Conservation (phyloP, 129 eudicot species). For the Chrysanthemum seticuspe region DNA sequence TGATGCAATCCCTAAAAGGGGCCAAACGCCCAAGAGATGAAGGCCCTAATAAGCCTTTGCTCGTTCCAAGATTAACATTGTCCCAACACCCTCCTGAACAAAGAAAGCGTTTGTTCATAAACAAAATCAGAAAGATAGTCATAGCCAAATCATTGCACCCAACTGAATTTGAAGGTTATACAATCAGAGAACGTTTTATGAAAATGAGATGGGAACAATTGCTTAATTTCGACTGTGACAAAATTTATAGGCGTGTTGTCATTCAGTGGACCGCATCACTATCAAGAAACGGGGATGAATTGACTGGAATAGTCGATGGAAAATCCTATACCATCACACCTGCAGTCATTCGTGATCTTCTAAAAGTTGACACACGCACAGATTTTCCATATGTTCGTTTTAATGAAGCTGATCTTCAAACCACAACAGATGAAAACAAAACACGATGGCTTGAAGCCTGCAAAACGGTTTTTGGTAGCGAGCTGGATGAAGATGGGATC, state of each 20-base stretch:
- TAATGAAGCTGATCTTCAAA: background rate
- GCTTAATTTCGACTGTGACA: conserved; percentile 6
- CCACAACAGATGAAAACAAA: background rate
- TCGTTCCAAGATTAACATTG: conserved; percentile 5
- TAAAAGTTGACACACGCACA: background rate
- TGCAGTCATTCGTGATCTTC: background rate
- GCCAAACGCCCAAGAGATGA: background rate
- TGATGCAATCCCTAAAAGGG: background rate
- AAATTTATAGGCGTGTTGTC: conserved; percentile 1
- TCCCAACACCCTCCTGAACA: conserved; percentile 1
- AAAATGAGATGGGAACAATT: conserved; percentile 12
- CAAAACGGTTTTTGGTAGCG: background rate
- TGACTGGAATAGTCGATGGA: conserved; percentile 1
- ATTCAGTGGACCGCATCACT: conserved; percentile 7
- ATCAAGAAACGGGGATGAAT: conserved; percentile 5
- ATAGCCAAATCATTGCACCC: background rate
- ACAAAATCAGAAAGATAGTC: background rate
- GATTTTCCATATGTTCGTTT: conserved; percentile 1
- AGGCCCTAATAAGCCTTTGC: background rate
- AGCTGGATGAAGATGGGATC: background rate
- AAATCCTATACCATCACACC: background rate
- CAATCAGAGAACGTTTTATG: conserved; percentile 9
- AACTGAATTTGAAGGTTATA: conserved; percentile 14
- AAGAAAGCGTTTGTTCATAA: background rate
- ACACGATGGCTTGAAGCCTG: background rate